Evolutionary conservation across 768 basidiomycete genomes (phyloP), one percentile per base, ranked within the genome.

Genomic region (Mrakia hoshinonis): DNA sequence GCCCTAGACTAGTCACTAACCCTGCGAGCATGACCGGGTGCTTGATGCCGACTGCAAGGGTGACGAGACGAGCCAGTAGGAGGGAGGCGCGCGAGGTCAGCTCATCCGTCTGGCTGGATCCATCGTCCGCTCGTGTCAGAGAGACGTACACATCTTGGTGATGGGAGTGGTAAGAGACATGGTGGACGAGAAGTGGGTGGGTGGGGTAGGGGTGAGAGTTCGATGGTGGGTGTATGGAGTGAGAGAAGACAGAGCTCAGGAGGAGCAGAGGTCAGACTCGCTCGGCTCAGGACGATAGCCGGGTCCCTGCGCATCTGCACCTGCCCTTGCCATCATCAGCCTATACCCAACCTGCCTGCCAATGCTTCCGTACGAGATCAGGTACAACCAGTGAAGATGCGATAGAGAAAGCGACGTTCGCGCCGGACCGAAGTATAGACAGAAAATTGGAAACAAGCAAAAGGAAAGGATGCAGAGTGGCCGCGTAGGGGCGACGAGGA

Each of bases 21-120:
- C 62, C 67, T 20, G 67, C 69, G 18, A 70, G 69, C 43, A 70
- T 48, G 48, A 70, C 31, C 2, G 69, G 69, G 62, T 70, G 69
- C 51, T 62, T 52, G 69, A 70, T 70, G 69, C 62, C 48, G 69
- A 70, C 54, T 55, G 34, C 13, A 38, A 64, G 62, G 34, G 29
- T 15, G 47, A 39, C 49, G n/a, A 49, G 51, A 39, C 13, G 15
- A 24, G 4, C 38, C 13, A 15, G 49, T 4, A 7, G 18, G 46
- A 18, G 29, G 52, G 24, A 67, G 36, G 31, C 12, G 66, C 48
- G 22, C 15, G 49, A 11, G 22, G 47, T 67, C 4, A 36, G 43
- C 48, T 34, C 24, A 15, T 48, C 43, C n/a, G 18, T 64, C 64
- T 18, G 10, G 13, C 18, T 48, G 1, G 31, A 9, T 61, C 7